Evolutionary conservation across 2,329 filamentous ascomycete species (phyloP).

Genomic region (Podosphaera xanthii): DNA sequence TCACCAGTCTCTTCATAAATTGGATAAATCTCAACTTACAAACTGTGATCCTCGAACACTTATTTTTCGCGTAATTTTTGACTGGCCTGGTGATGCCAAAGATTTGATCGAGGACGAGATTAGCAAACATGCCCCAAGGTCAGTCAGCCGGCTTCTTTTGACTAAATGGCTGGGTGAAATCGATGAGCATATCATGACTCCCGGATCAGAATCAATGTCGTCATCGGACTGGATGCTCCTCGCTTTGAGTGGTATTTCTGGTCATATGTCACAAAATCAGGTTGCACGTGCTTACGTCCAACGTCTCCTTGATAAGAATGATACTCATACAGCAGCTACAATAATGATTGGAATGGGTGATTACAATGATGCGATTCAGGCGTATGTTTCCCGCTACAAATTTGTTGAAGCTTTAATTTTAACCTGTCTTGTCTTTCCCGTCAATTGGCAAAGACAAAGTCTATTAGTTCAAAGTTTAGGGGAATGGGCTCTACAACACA

Average conservation of each 20-base stretch:
- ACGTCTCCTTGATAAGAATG: slow-evolving; percentile 67
- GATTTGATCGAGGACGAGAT: slow-evolving; percentile 70
- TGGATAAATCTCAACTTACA: slow-evolving; percentile 36
- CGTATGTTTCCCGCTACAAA: slow-evolving; percentile 76
- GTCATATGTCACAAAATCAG: slow-evolving; percentile 60
- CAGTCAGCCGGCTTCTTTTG: slow-evolving; percentile 58
- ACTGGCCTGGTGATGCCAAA: slow-evolving; percentile 72
- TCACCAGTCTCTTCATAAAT: slow-evolving; percentile 43
- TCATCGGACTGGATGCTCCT: slow-evolving; percentile 94
- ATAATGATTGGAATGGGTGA: slow-evolving; percentile 86
- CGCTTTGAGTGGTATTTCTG: slow-evolving; percentile 57
- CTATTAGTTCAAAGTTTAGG: slow-evolving; percentile 87
- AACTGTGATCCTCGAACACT: slow-evolving; percentile 66
- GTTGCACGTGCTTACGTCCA: slow-evolving; percentile 80
- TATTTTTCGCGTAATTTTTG: slow-evolving; percentile 87
- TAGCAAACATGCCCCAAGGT: slow-evolving; percentile 46
- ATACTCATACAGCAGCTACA: slow-evolving; percentile 77
- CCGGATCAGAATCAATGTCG: slow-evolving; percentile 68
- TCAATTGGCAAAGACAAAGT: slow-evolving; percentile 77
- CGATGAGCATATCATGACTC: slow-evolving; percentile 57
- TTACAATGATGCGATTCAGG: slow-evolving; percentile 81
- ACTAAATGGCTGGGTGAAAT: slow-evolving; percentile 84
- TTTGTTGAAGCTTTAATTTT: slow-evolving; percentile 87
- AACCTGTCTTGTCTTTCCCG: slow-evolving; percentile 59
- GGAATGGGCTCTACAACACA: slow-evolving; percentile 67